Percentiles rank a stretch among this genome's conserved stretches.
Evolutionary conservation across 345 rosid species (phyloP).

Genomic region (Lepidium didymum): DNA sequence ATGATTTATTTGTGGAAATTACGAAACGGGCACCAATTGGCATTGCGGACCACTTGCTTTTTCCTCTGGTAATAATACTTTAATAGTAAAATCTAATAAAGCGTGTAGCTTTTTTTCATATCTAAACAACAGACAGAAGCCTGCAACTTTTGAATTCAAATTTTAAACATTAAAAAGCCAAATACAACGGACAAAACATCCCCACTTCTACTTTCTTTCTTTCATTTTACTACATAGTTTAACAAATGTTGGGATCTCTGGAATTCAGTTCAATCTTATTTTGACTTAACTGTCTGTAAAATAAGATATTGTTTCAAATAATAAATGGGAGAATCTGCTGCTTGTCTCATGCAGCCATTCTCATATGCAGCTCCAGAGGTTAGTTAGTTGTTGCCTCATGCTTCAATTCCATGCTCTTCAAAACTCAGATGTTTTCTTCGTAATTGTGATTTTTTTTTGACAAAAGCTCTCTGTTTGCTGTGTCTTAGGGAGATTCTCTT

Average conservation of each 20-base stretch:
- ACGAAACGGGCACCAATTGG: not conserved
- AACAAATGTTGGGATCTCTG: not conserved
- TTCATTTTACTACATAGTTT: not conserved
- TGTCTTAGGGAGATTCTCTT: constrained; percentile 47
- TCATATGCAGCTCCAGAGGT: constrained; percentile 74
- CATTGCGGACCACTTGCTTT: not conserved
- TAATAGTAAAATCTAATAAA: not conserved
- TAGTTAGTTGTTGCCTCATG: constrained; percentile 2
- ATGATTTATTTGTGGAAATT: not conserved
- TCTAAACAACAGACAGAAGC: not conserved
- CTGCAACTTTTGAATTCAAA: constrained; percentile 27
- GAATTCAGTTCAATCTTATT: not conserved
- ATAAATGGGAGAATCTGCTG: constrained; percentile 71
- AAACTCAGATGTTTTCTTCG: not conserved
- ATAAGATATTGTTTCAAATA: not conserved
- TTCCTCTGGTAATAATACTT: not conserved
- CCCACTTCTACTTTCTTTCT: not conserved
- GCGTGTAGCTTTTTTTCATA: not conserved
- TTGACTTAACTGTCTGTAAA: constrained; percentile 1
- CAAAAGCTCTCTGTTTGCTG: not conserved
- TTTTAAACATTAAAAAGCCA: constrained; percentile 21
- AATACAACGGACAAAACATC: constrained; percentile 15
- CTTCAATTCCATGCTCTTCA: not conserved
- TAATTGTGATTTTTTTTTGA: not conserved
- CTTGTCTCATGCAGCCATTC: constrained; percentile 85